Evolutionary conservation across 2,329 filamentous ascomycete species (phyloP).

Genomic region (Epichloe typhina): DNA sequence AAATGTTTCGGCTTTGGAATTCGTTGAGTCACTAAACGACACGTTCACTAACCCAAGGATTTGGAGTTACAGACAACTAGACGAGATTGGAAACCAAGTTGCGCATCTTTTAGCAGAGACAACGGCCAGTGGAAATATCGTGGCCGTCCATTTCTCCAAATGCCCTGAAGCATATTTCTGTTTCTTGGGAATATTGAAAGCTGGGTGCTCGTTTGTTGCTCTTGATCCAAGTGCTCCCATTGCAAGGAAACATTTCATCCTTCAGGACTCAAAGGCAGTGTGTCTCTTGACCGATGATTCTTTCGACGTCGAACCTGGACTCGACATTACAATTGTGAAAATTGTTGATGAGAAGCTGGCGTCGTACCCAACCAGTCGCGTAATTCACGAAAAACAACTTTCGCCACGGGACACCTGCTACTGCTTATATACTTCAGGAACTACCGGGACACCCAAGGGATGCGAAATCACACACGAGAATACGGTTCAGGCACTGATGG

Average conservation of each 20-base stretch:
- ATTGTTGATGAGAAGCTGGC: conserved; percentile 20
- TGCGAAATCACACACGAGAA: conserved; percentile 85
- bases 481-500: conserved; percentile 75
- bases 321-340: not conserved
- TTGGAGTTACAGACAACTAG: conserved; percentile 67
- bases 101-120: conserved; percentile 47
- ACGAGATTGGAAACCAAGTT: conserved; percentile 58
- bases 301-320: not conserved
- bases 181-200: conserved; percentile 70
- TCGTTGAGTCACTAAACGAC: conserved; percentile 44
- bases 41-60: conserved; percentile 29
- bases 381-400: conserved; percentile 9
- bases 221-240: conserved; percentile 62
- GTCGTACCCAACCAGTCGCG: conserved; percentile 7
- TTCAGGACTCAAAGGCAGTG: conserved; percentile 56
- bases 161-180: conserved; percentile 73
- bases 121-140: conserved; percentile 43
- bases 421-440: conserved; percentile 78
- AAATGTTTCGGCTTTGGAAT: conserved; percentile 58
- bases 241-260: conserved; percentile 64
- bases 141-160: conserved; percentile 74
- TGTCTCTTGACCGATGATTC: conserved; percentile 45
- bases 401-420: conserved; percentile 53
- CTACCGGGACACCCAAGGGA: conserved; percentile 75
- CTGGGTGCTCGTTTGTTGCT: conserved; percentile 69